These are phyloP conservation scores for Heterobasidion occidentale DNA, from an alignment of 1,284 basidiomycete species.

Conservation along the genomic window DNA sequence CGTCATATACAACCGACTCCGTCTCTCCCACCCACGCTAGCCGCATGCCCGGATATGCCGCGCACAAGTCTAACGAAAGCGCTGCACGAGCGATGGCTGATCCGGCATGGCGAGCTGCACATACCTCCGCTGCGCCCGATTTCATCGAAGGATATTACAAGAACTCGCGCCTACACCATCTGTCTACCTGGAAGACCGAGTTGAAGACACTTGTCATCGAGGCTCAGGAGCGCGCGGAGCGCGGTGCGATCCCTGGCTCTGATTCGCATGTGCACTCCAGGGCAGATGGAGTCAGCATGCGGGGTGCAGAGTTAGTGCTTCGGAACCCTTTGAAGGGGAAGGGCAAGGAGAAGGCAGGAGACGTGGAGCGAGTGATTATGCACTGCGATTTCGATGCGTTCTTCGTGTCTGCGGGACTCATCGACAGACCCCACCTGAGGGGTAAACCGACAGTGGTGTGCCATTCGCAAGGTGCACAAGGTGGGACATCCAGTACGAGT, in stretches of 20 bases:
- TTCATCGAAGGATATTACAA: slow-evolving; percentile 91
- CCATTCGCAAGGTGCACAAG: slow-evolving; percentile 76
- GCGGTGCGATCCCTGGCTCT: slow-evolving; percentile 19
- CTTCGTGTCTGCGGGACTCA: slow-evolving; percentile 88
- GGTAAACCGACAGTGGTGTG: slow-evolving; percentile 93
- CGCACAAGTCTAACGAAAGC: slow-evolving; percentile 54
- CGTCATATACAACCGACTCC: slow-evolving; percentile 36
- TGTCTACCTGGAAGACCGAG: slow-evolving; percentile 91
- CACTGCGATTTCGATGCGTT: slow-evolving; percentile 98
- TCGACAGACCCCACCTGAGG: slow-evolving; percentile 68
- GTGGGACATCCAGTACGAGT: slow-evolving; percentile 72
- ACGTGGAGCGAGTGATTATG: slow-evolving; percentile 68
- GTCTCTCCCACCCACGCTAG: slow-evolving; percentile 29
- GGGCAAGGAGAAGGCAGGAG: slow-evolving; percentile 38
- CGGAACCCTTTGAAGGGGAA: slow-evolving; percentile 42
- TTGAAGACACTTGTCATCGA: slow-evolving; percentile 76
- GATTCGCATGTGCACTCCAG: not conserved
- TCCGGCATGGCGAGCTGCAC: slow-evolving; percentile 76
- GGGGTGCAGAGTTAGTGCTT: slow-evolving; percentile 42
- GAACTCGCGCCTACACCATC: slow-evolving; percentile 86
- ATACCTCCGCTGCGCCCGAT: slow-evolving; percentile 81
- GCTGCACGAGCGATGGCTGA: slow-evolving; percentile 75
- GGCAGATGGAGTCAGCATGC: slow-evolving; percentile 43
- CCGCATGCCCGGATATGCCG: slow-evolving; percentile 54
- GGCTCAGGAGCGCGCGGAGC: slow-evolving; percentile 67